phyloP scores from a whole-genome alignment of 2,329 filamentous ascomycete species.

The Arthrocladium fulminans region DNA sequence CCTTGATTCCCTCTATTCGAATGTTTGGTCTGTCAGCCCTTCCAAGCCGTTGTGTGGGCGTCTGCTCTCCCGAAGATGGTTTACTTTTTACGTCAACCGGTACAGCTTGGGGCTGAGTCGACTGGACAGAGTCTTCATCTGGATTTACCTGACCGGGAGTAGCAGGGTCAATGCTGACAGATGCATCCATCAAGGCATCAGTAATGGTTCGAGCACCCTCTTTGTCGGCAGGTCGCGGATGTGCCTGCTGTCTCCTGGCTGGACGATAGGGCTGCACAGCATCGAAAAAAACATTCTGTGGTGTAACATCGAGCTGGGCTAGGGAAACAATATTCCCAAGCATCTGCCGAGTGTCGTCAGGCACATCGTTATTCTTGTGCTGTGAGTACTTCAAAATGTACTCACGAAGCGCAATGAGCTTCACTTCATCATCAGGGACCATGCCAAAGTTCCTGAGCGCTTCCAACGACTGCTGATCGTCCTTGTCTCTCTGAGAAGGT shows the following conservation, averaged over 20 bases:
- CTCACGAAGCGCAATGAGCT: slow-evolving; percentile 74
- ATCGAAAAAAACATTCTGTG: slow-evolving; percentile 89
- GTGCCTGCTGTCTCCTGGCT: slow-evolving; percentile 24
- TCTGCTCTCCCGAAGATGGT: slow-evolving; percentile 7
- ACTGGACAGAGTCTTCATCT: background rate
- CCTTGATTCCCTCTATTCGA: slow-evolving; percentile 19
- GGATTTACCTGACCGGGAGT: slow-evolving; percentile 25
- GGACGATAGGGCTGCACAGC: slow-evolving; percentile 41
- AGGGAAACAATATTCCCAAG: slow-evolving; percentile 63
- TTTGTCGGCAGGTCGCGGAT: slow-evolving; percentile 27
- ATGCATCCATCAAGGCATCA: slow-evolving; percentile 85
- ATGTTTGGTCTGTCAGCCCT: slow-evolving; percentile 14
- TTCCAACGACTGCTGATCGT: slow-evolving; percentile 88
- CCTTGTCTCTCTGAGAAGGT: slow-evolving; percentile 60
- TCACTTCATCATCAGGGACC: slow-evolving; percentile 73
- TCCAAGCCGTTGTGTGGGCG: background rate
- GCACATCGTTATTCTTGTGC: slow-evolving; percentile 53
- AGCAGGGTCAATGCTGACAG: slow-evolving; percentile 68
- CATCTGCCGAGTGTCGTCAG: slow-evolving; percentile 28
- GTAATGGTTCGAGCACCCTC: slow-evolving; percentile 65
- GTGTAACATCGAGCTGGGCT: slow-evolving; percentile 65
- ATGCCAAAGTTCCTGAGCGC: slow-evolving; percentile 79
- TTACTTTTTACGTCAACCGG: slow-evolving; percentile 13
- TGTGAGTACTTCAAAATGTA: slow-evolving; percentile 83
- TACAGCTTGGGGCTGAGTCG: slow-evolving; percentile 7